Base-by-base conservation (phyloP, 1,139 yeast genomes). In the Nematodospora anomalae region DNA sequence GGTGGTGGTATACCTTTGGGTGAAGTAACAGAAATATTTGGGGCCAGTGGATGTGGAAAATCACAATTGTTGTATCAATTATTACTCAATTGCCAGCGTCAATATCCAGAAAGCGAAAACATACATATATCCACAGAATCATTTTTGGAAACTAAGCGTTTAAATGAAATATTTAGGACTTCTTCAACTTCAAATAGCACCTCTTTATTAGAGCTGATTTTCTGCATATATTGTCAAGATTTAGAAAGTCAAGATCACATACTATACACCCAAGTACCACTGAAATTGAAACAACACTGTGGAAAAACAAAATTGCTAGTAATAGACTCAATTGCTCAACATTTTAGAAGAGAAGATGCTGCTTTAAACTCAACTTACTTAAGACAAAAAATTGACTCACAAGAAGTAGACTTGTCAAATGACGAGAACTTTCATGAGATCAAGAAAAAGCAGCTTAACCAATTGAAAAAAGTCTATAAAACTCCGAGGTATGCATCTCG, bases 311-410 rank as follows among this genome's bases (percentile, higher is more conserved):
- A 76, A 30, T 50, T 84, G 14, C 64, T 89, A 0, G 68, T 87
- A 0, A 69, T 89, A 7, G 97, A 89, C 57, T 84, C 95, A 25
- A 79, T 89, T n/a, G 87, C 96, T 0, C 94, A 88, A 45, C 96
- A 87, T 54, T 64, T 83, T 35, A 63, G 96, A 39, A 79, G 83
- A 3, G 94, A 84, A 47, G 68, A 80, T 28, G 64, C 67, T 5
- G 57, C 67, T 6, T 54, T 60, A 34, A 64, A 56, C 42, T 46
- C 59, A 3, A 45, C 51, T 3, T 63, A 55, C 39, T 47, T 70
- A 7, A 50, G 50, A 28, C 50, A 55, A 9, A 43, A 41, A 30
- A 41, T 67, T 3, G 37, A 42, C 4, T 41, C 42, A 21, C 68
- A 62, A 40, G 63, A 60, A 26, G 43, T 36, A 1, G 38, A 44